Base-by-base conservation (phyloP, 179 eudicot species). In the Monotropa hypopitys region DNA sequence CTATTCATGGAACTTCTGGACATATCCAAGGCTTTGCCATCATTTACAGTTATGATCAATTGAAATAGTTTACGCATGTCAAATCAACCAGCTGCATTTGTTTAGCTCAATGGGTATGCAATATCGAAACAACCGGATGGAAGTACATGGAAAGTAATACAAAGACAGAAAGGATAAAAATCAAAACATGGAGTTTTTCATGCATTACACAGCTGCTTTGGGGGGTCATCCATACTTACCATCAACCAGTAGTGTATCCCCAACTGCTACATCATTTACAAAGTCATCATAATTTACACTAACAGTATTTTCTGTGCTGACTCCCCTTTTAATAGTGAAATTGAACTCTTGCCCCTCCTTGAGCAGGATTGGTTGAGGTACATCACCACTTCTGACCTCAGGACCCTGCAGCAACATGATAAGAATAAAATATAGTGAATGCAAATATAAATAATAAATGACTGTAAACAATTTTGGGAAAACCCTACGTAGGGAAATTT, bases 361-460 rank as follows among this genome's bases (percentile, higher is more conserved):
- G 18, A 95, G 92, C 77, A 84, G 56, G 76, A 95, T 93, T 38
- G 99, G 98, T 83, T 88, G 84, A 43, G 98, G 91, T 72, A 95
- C 91, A 81, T 95, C 99, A 75, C 99, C 99, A 84, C 99, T 95
- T 88, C 99, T 88, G 74, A 95, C 98, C 90, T 95, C 99, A 84
- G 99, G 99, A 71, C 99, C 99, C 99, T 95, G 78, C 68, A 84
- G 70, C 59, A 86, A 83, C 57, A 70, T 73, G 54, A 70, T 68
- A 18, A 38, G 3, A 54, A 77, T 18, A 50, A 5, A 35, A 66
- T 72, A 73, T 54, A 26, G 2, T n/a, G 50, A 23, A 66, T 63
- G 67, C 33, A 46, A 32, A 38, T 38, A 7, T 16, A 51, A n/a
- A 23, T 23, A 50, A 7, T 4, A 61, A 61, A 61, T 11, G 1